A percentile compares a stretch with the other conserved stretches of the same genome.
phyloP scores from a whole-genome alignment of 2,329 filamentous ascomycete genomes.

The Cryphonectria radicalis region DNA sequence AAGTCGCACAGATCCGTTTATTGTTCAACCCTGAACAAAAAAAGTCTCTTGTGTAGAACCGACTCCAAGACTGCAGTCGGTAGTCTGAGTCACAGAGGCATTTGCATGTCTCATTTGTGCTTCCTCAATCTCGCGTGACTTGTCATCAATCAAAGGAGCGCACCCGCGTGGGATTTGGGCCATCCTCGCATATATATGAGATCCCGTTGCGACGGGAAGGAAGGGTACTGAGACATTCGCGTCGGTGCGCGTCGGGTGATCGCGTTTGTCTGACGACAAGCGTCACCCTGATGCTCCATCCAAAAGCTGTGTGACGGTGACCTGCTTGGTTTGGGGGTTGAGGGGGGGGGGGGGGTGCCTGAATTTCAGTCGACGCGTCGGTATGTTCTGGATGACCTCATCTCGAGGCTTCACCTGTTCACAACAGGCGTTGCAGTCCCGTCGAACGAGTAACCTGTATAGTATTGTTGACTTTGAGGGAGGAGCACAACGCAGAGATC shows the following conservation, averaged over 20 bases:
- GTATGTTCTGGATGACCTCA: background rate
- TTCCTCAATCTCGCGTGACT: too few species aligned
- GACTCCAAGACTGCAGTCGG: background rate
- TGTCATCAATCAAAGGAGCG: too few species aligned
- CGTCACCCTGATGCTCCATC: background rate
- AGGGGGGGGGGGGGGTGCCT: background rate
- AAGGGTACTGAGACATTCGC: conserved; percentile 6
- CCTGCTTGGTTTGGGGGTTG: background rate
- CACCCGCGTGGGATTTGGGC: too few species aligned
- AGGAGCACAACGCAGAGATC: background rate
- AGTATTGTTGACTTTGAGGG: background rate
- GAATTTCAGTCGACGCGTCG: too few species aligned
- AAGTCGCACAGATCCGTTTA: background rate
- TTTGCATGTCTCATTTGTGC: background rate
- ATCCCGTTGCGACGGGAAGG: background rate
- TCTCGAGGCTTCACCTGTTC: background rate
- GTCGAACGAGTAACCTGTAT: background rate
- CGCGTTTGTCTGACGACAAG: conserved; percentile 1
- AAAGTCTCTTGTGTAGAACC: background rate
- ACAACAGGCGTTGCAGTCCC: background rate
- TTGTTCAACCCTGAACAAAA: background rate
- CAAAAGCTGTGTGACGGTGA: background rate
- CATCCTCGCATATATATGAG: background rate
- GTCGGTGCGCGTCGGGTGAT: background rate
- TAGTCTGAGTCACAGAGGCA: background rate